phyloP scores from a whole-genome alignment of 371 early-diverging fungal genomes.

The Circinella umbellata region DNA sequence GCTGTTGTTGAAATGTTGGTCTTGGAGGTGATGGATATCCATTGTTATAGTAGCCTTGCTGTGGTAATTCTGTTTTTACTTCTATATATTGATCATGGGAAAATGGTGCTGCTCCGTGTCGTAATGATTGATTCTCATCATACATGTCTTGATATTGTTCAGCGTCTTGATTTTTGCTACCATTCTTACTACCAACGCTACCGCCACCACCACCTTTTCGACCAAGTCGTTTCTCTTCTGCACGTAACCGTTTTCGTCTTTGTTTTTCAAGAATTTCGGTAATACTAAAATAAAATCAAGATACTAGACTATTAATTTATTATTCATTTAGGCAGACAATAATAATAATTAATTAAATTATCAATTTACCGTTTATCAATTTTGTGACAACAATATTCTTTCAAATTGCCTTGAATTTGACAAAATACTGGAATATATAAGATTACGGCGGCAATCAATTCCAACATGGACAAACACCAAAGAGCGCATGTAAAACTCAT shows the following conservation, averaged over 20 bases:
- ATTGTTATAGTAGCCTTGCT: conserved; percentile 1
- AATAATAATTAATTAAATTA: too few species aligned
- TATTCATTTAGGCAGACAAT: too few species aligned
- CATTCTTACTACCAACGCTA: not conserved
- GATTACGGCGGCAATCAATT: conserved; percentile 64
- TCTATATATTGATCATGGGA: conserved; percentile 1
- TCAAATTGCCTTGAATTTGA: conserved; percentile 86
- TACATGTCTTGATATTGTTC: conserved; percentile 12
- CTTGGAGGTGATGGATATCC: conserved; percentile 1
- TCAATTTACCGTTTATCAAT: conserved; percentile 78
- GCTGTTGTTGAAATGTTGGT: not conserved
- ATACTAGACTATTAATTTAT: too few species aligned
- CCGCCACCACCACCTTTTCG: conserved; percentile 12
- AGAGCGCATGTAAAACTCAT: conserved; percentile 74
- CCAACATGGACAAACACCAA: conserved; percentile 62
- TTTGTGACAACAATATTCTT: conserved; percentile 91
- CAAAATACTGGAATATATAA: conserved; percentile 85
- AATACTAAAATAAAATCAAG: conserved; percentile 24
- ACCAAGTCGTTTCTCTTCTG: conserved; percentile 28
- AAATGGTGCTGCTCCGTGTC: conserved; percentile 9
- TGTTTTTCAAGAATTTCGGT: conserved; percentile 43
- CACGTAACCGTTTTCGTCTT: conserved; percentile 31
- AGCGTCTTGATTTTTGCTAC: conserved; percentile 22
- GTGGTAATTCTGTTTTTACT: not conserved
- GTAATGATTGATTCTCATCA: conserved; percentile 18